Evolutionary conservation across 1,284 basidiomycete genomes (phyloP), one percentile per base, ranked within the genome.

Genomic region (Meripilus lineatus): DNA sequence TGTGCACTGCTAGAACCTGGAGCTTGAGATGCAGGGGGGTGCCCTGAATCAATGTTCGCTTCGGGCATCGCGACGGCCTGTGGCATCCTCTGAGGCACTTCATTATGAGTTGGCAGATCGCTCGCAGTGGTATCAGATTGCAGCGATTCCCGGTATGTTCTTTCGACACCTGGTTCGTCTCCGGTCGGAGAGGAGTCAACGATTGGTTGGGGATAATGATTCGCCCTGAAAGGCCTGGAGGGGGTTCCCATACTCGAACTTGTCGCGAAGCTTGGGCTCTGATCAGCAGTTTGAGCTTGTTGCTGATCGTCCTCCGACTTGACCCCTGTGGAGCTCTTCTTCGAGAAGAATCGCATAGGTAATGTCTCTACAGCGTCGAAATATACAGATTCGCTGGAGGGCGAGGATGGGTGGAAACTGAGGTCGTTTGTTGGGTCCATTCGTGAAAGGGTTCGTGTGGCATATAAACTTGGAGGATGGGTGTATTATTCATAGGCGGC

Each of bases 351-450:
- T 35, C 61, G 57, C 45, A 59, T 58, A 34, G 63, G 46, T 26
- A 64, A 10, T 30, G 28, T 10, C n/a, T 30, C 28, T n/a, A n/a
- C 65, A 6, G 69, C 68, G 64, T 71, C 69, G 50, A 69, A 70
- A 56, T 70, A 71, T 7, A 63, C 46, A 40, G 58, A 63, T 42
- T 64, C 66, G 57, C 66, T 69, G 40, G 56, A 47, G 24, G 68
- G 65, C 28, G 67, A 30, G 3, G 51, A 37, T n/a, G n/a, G n/a
- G n/a, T n/a, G n/a, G n/a, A n/a, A n/a, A n/a, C n/a, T n/a, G n/a
- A n/a, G n/a, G n/a, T n/a, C n/a, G n/a, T n/a, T n/a, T n/a, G n/a
- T n/a, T n/a, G n/a, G n/a, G n/a, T n/a, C n/a, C n/a, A n/a, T n/a
- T n/a, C n/a, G n/a, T n/a, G n/a, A 18, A 18, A 22, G 28, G 32